These are phyloP conservation scores for Quercus glauca DNA, from an alignment of 306 rosid genomes.

Conservation along the genomic window DNA sequence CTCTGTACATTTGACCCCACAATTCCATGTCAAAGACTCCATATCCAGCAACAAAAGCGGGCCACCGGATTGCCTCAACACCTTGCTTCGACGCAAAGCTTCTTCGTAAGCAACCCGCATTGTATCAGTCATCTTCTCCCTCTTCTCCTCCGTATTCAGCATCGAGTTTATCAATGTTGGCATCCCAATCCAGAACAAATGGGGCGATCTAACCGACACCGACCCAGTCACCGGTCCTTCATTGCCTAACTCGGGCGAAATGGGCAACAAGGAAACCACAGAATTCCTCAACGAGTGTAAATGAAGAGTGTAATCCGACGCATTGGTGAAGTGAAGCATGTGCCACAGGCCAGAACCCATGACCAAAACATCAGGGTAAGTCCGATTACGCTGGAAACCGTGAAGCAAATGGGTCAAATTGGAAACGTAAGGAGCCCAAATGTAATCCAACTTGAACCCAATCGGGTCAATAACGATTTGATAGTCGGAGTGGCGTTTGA, in stretches of 20 bases:
- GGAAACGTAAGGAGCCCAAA: conserved; percentile 76
- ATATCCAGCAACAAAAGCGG: conserved; percentile 70
- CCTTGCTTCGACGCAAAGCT: conserved; percentile 46
- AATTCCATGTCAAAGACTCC: conserved; percentile 82
- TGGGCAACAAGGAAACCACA: conserved; percentile 52
- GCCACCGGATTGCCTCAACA: conserved; percentile 63
- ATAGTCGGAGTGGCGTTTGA: conserved; percentile 73
- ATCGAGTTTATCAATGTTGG: conserved; percentile 80
- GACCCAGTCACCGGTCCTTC: conserved; percentile 47
- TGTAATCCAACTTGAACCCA: conserved; percentile 76
- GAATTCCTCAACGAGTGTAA: conserved; percentile 42
- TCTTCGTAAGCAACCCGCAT: conserved; percentile 58
- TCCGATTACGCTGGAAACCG: conserved; percentile 46
- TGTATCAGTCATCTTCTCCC: conserved; percentile 72
- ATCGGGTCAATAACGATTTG: conserved; percentile 52
- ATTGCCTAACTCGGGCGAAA: conserved; percentile 39
- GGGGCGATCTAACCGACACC: conserved; percentile 51
- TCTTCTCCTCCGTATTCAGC: conserved; percentile 85
- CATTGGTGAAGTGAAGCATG: conserved; percentile 68
- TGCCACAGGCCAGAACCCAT: conserved; percentile 94
- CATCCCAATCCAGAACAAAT: conserved; percentile 85
- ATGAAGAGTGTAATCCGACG: conserved; percentile 50
- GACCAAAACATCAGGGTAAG: conserved; percentile 69
- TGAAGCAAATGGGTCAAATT: conserved; percentile 58
- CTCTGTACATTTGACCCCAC: conserved; percentile 85